phyloP scores from a whole-genome alignment of 768 basidiomycete species.

The Boletus sp. region DNA sequence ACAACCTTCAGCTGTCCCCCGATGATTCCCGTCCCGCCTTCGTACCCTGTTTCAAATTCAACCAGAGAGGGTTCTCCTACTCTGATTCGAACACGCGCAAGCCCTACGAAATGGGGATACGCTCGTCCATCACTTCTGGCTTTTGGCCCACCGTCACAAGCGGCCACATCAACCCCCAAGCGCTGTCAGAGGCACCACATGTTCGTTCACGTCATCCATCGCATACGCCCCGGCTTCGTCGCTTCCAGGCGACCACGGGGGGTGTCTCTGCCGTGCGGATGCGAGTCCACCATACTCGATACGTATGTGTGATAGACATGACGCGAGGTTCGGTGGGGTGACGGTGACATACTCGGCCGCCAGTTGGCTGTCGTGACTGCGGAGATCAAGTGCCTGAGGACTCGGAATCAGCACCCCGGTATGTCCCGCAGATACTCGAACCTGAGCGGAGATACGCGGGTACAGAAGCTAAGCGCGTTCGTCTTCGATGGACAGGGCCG shows the following conservation, averaged over 20 bases:
- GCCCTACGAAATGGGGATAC: slow-evolving; percentile 79
- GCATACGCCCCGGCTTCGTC: slow-evolving; percentile 93
- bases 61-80: slow-evolving; percentile 88
- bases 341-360: slow-evolving; percentile 75
- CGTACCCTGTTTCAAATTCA: slow-evolving; percentile 88
- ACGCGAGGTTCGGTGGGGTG: slow-evolving; percentile 76
- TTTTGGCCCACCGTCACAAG: slow-evolving; percentile 76
- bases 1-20: slow-evolving; percentile 77
- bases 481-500: slow-evolving; percentile 71
- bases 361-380: slow-evolving; percentile 76
- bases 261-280: slow-evolving; percentile 88
- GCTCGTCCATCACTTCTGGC: slow-evolving; percentile 61
- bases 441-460: slow-evolving; percentile 67
- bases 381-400: slow-evolving; percentile 56
- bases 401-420: slow-evolving; percentile 40
- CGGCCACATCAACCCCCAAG: slow-evolving; percentile 65
- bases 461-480: slow-evolving; percentile 71
- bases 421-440: slow-evolving; percentile 61
- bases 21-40: slow-evolving; percentile 63
- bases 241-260: slow-evolving; percentile 64
- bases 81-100: slow-evolving; percentile 68
- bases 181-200: slow-evolving; percentile 61
- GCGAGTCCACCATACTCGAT: slow-evolving; percentile 86
- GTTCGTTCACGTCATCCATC: slow-evolving; percentile 96
- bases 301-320: slow-evolving; percentile 75